These are phyloP conservation scores for Arabidopsis hybrid DNA, from an alignment of 441 rosid species.

Conservation along the genomic window DNA sequence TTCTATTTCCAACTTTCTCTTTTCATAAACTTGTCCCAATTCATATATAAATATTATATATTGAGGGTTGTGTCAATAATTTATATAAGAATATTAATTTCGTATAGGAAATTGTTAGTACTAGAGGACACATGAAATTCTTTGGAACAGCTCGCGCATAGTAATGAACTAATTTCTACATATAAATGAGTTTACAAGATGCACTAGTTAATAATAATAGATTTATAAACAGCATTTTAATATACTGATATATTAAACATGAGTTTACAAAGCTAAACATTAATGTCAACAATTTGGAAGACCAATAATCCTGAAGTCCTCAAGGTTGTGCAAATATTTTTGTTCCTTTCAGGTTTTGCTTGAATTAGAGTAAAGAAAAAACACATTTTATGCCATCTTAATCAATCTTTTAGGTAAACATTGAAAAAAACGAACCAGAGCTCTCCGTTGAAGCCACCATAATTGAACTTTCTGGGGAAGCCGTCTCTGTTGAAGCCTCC, in stretches of 20 bases:
- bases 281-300: constrained; percentile 43
- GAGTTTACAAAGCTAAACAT: constrained; percentile 42
- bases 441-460: neutral
- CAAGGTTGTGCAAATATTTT: constrained; percentile 15
- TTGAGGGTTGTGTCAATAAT: too few relatives aligned
- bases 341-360: constrained; percentile 5
- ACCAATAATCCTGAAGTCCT: constrained; percentile 13
- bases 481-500: neutral
- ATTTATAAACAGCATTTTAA: constrained; percentile 40
- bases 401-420: constrained; percentile 20
- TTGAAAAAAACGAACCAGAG: neutral
- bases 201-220: constrained; percentile 12
- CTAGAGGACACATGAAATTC: neutral
- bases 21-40: neutral
- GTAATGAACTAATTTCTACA: constrained; percentile 28
- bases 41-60: neutral
- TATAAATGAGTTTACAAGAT: constrained; percentile 12
- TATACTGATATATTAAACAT: constrained; percentile 30
- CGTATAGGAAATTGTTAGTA: neutral
- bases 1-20: neutral
- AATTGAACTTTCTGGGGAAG: neutral
- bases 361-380: constrained; percentile 32
- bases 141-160: neutral
- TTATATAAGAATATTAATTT: neutral
- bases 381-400: constrained; percentile 35